These are phyloP conservation scores for Hortiboletus campestris DNA, from an alignment of 768 basidiomycete genomes.

Conservation along the genomic window DNA sequence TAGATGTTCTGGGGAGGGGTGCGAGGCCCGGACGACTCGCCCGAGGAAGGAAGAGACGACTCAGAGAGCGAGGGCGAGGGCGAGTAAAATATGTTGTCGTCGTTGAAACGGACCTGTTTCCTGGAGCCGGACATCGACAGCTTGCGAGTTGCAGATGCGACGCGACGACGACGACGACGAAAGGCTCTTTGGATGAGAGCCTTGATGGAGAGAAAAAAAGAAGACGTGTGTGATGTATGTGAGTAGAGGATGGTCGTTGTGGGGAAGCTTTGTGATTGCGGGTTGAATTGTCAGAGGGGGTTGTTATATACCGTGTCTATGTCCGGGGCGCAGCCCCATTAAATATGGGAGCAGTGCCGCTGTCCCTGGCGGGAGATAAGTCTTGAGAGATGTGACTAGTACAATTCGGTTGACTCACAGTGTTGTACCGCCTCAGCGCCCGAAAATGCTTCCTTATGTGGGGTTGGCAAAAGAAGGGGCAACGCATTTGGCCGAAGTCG, in stretches of 20 bases:
- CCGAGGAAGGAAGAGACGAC: slow-evolving; percentile 31
- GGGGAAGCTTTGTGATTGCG: slow-evolving; percentile 2
- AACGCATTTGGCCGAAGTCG: neutral
- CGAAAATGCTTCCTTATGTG: slow-evolving; percentile 20
- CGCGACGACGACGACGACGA: slow-evolving; percentile 11
- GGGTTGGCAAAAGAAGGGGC: neutral
- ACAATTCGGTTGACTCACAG: slow-evolving; percentile 9
- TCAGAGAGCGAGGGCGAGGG: slow-evolving; percentile 30
- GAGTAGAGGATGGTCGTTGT: slow-evolving; percentile 16
- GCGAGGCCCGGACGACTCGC: slow-evolving; percentile 27
- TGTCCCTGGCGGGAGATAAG: slow-evolving; percentile 6
- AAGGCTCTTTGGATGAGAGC: slow-evolving; percentile 15
- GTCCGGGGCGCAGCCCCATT: slow-evolving; percentile 29
- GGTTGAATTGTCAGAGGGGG: neutral
- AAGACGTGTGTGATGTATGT: slow-evolving; percentile 21
- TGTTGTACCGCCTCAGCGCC: slow-evolving; percentile 19
- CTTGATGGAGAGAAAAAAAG: slow-evolving; percentile 5
- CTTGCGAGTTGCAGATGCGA: neutral
- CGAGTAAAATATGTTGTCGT: slow-evolving; percentile 34
- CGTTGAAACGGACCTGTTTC: slow-evolving; percentile 33
- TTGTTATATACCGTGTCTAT: slow-evolving; percentile 17
- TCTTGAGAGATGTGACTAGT: slow-evolving; percentile 10
- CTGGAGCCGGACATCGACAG: slow-evolving; percentile 27
- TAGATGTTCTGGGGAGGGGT: slow-evolving; percentile 30
- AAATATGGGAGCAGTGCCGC: slow-evolving; percentile 28